Base-by-base conservation (phyloP, 768 basidiomycete genomes). In the Amanita polypyramis region DNA sequence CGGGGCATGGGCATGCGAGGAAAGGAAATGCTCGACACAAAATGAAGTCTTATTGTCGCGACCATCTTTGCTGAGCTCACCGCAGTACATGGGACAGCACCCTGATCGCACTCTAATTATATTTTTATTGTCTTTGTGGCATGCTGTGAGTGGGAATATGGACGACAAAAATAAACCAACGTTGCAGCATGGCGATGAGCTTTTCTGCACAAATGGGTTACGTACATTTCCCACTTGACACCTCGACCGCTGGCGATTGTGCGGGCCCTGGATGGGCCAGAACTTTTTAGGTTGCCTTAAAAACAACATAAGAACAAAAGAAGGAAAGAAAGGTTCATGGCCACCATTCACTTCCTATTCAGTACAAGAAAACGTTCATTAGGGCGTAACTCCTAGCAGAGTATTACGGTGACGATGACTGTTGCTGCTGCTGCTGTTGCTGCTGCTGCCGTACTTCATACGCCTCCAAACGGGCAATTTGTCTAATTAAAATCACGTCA, bases 381-480 rank as follows among this genome's bases (percentile, higher is more conserved):
- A 27, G 25, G 25, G 4, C 25, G 7, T 27, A 27, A 45, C 20
- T 45, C 17, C 3, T 36, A n/a, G 7, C 8, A 14, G 11, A 15
- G 10, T 19, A 14, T 36, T 21, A 17, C 20, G 17, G 21, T 17
- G 33, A 34, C 21, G 44, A 33, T 25, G 19, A 8, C 15, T 20
- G 44, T 14, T 45, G 44, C 12, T 45, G 37, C 19, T 39, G 37
- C 37, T 39, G 37, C 37, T 39, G 37, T 4, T n/a, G 44, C 15
- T 46, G 36, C 20, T n/a, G 21, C n/a, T 47, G 46, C 36, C 37
- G 36, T 14, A 37, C 37, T 33, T 47, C 46, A 19, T 47, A 47
- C 14, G 27, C 38, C 38, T 47, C 46, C 35, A 47, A 33, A 6
- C 46, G 46, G 19, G 36, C 7, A 30, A 47, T 40, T 40, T 47